Base-by-base conservation (phyloP, 108 stramenopile genomes). In the Conticribra weissflogii region DNA sequence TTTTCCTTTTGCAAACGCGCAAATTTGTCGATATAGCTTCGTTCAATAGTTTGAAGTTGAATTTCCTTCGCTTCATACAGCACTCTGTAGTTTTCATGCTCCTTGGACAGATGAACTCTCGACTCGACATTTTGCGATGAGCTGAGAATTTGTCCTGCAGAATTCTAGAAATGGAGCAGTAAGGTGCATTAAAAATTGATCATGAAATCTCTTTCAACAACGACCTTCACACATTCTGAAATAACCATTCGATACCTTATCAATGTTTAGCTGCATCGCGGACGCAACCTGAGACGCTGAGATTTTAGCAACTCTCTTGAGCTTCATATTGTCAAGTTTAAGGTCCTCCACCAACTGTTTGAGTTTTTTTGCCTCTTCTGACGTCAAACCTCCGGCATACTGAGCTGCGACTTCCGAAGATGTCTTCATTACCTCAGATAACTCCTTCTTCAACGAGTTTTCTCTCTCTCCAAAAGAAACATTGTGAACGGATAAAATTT, bases 401-500 rank as follows among this genome's bases (percentile, higher is more conserved):
- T 45, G 22, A 1, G 62, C 32, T 17, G 30, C 2, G 12, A 63
- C 50, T 0, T 47, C 16, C 12, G 46, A 49, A 3, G 4, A 12
- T 48, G 14, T 22, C 36, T 46, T 16, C 14, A 49, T n/a, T 0
- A 34, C 47, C 17, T 63, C 62, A 49, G 27, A 16, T 48, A 63
- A 3, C 17, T 22, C 27, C 8, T 23, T 41, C 41, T 60, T 60
- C 2, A 41, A 45, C 12, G 14, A 47, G 3, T 63, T n/a, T 29
- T 63, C 62, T 29, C 62, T 19, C 28, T 63, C 47, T 49, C 50
- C 47, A 22, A 29, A 49, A 12, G 47, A 46, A 16, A 63, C 62
- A 29, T 49, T 27, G 29, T 34, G 32, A 25, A 49, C 62, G 7
- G 9, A 63, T 21, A 63, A 22, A n/a, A 49, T 17, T 1, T 46